These are phyloP conservation scores for Kregervanrija fluxuum DNA, from an alignment of 805 yeast species.

Conservation along the genomic window DNA sequence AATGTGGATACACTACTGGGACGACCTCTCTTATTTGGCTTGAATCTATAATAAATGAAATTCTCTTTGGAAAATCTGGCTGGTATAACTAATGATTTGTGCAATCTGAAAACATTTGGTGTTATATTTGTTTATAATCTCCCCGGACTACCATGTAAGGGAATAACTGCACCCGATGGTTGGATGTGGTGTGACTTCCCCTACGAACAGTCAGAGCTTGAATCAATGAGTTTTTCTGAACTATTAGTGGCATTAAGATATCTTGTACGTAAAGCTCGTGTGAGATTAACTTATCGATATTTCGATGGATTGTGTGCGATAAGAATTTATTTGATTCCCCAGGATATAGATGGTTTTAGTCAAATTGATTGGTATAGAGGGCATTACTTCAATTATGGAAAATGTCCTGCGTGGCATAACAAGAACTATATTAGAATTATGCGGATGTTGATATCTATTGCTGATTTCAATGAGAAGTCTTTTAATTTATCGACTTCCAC, in stretches of 20 bases:
- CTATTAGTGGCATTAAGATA: constrained; percentile 34
- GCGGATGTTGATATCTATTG: constrained; percentile 28
- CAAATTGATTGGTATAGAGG: constrained; percentile 31
- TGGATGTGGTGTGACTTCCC: constrained; percentile 57
- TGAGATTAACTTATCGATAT: constrained; percentile 38
- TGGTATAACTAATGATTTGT: constrained; percentile 33
- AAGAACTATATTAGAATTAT: constrained; percentile 27
- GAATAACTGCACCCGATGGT: constrained; percentile 31
- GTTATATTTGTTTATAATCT: constrained; percentile 35
- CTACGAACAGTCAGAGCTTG: constrained; percentile 12
- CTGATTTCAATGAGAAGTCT: constrained; percentile 33
- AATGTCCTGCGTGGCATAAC: constrained; percentile 27
- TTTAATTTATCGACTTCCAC: too few relatives aligned
- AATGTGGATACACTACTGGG: too few relatives aligned
- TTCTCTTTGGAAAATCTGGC: constrained; percentile 2
- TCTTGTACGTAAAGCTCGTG: constrained; percentile 33
- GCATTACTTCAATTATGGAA: constrained; percentile 26
- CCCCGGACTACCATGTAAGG: constrained; percentile 35
- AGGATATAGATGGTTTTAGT: constrained; percentile 32
- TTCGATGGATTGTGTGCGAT: constrained; percentile 22
- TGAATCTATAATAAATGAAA: too few relatives aligned
- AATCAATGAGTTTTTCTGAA: constrained; percentile 5
- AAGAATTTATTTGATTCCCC: constrained; percentile 43
- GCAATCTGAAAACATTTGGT: constrained; percentile 40
- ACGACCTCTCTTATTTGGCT: too few relatives aligned